Evolutionary conservation across 192 early-diverging fungal genomes (phyloP).

Genomic region (Podila minutissima): DNA sequence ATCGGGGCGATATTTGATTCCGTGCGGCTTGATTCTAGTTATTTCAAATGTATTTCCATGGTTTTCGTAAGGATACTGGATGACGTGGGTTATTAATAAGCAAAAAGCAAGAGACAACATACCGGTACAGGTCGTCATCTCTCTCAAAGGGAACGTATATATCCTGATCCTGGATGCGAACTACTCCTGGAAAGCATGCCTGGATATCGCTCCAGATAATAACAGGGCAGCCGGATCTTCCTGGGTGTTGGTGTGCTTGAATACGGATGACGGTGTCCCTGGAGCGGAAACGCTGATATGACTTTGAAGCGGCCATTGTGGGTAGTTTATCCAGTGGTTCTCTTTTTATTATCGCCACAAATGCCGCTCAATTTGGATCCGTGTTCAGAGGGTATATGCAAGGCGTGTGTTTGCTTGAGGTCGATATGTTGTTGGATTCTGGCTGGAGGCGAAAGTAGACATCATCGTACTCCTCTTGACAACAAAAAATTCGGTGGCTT

Average conservation of each 20-base stretch:
- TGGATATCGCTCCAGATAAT: slow-evolving; percentile 42
- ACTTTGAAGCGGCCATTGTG: background rate
- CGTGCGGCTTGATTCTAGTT: slow-evolving; percentile 23
- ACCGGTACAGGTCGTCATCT: slow-evolving; percentile 28
- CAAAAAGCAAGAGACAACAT: background rate
- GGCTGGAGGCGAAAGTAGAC: too few relatives aligned
- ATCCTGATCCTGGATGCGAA: slow-evolving; percentile 17
- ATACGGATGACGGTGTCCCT: slow-evolving; percentile 6
- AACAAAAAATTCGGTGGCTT: too few relatives aligned
- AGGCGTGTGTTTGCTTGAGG: too few relatives aligned
- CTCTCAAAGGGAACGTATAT: slow-evolving; percentile 21
- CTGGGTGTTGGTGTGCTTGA: background rate
- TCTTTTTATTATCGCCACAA: too few relatives aligned
- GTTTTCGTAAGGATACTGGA: background rate
- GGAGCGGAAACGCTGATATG: background rate
- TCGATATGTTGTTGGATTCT: too few relatives aligned
- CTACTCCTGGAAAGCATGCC: slow-evolving; percentile 30
- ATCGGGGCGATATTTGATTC: slow-evolving; percentile 31
- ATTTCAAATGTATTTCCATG: background rate
- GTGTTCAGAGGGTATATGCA: too few relatives aligned
- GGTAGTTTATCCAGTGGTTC: too few relatives aligned
- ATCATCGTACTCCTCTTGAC: too few relatives aligned
- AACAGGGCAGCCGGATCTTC: background rate
- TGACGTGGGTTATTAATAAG: background rate
- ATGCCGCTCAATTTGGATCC: too few relatives aligned